Base-by-base conservation (phyloP, 768 basidiomycete species). In the Leccinum sublutescens region DNA sequence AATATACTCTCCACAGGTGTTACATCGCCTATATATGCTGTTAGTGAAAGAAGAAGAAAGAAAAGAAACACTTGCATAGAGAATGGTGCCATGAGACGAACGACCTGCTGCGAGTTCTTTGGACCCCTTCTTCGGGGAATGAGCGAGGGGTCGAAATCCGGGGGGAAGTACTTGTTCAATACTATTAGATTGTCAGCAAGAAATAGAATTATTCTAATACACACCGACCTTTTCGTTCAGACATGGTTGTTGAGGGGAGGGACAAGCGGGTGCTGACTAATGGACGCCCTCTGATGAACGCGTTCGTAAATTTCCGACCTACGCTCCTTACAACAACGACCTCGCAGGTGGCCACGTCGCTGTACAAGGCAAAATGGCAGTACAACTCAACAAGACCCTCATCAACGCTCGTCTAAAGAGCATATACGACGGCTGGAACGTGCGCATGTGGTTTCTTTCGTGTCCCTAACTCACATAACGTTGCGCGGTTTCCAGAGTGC, bases 11-110 rank as follows among this genome's bases (percentile, higher is more conserved):
- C 95, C 97, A 67, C 97, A 99, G 3, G 93, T 93, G 67, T 94
- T 95, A 68, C 89, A 91, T 66, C 92, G 86, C 91, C 91, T 93
- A 49, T 6, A 50, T 31, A 31, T 34, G n/a, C 3, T 11, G 57
- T 71, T 9, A 70, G 61, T 51, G 2, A 43, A 11, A 31, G 48
- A 63, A 43, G 60, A 27, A 17, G 11, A 25, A 27, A 8, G 54
- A 47, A 11, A 29, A 52, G 6, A 0, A 11, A 34, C 14, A 77
- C 85, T 64, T 75, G 89, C 97, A 99, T 99, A 4, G 94, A 96
- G 74, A 98, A 99, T 0, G 97, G 97, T 3, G 97, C 96, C 97
- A 99, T 99, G 52, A 99, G 83, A 81, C 96, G 92, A 59, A 99
- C 94, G 59, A 95, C 91, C 78, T 97, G 94, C 71, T 99, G 97